Evolutionary conservation across 306 rosid species (phyloP).

Genomic region (Ochetophila trinervis): DNA sequence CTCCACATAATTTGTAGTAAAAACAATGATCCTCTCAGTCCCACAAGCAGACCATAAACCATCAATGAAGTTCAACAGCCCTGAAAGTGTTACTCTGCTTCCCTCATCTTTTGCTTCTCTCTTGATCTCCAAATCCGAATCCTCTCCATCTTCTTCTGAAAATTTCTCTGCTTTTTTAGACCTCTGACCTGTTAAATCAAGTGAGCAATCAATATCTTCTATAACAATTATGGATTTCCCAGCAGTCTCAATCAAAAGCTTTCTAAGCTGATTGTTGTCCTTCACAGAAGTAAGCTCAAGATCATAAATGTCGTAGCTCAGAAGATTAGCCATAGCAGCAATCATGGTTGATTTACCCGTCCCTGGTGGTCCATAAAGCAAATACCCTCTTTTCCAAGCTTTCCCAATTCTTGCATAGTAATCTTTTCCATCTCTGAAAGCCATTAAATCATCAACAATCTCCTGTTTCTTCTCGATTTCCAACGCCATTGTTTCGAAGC

Average conservation of each 20-base stretch:
- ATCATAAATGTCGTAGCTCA: constrained; percentile 68
- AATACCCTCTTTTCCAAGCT: constrained; percentile 74
- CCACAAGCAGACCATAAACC: too few relatives aligned
- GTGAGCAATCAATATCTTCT: constrained; percentile 78
- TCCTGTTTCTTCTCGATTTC: constrained; percentile 52
- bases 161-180: constrained; percentile 36
- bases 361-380: constrained; percentile 70
- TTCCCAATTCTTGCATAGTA: constrained; percentile 67
- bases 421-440: constrained; percentile 64
- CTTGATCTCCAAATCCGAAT: constrained; percentile 19
- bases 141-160: constrained; percentile 38
- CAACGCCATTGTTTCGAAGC: constrained; percentile 68
- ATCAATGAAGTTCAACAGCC: constrained; percentile 1
- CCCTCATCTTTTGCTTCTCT: constrained; percentile 34
- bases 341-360: constrained; percentile 75
- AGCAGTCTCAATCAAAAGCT: constrained; percentile 73
- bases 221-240: constrained; percentile 74
- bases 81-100: too few relatives aligned
- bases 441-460: constrained; percentile 64
- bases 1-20: too few relatives aligned
- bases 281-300: constrained; percentile 78
- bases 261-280: constrained; percentile 69
- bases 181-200: constrained; percentile 78
- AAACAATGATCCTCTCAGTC: too few relatives aligned
- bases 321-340: constrained; percentile 73